Evolutionary conservation across 2,329 filamentous ascomycete genomes (phyloP).

Genomic region (Colletotrichum gloeosporioides): DNA sequence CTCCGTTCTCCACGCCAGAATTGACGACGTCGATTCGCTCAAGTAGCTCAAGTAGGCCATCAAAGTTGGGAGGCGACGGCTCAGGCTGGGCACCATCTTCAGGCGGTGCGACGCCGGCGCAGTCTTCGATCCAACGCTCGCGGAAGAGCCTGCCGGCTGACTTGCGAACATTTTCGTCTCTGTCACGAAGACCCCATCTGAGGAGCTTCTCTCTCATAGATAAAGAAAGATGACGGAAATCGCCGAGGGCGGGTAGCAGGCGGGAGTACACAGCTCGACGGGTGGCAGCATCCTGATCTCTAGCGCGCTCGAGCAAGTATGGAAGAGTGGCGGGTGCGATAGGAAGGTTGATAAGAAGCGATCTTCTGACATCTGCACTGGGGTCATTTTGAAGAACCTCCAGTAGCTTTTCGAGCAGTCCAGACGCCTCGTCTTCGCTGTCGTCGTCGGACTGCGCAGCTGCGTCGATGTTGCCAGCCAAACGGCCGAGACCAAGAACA

Average conservation of each 20-base stretch:
- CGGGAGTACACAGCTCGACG: conserved; percentile 86
- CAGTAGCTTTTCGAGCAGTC: conserved; percentile 81
- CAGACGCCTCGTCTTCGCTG: conserved; percentile 67
- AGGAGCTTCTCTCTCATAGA: conserved; percentile 95
- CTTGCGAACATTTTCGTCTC: conserved; percentile 93
- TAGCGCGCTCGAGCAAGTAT: conserved; percentile 86
- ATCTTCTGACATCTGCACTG: conserved; percentile 89
- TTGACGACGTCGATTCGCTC: conserved; percentile 95
- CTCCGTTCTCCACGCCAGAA: conserved; percentile 86
- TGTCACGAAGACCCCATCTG: conserved; percentile 91
- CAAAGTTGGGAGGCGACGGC: conserved; percentile 70
- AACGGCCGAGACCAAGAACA: conserved; percentile 83
- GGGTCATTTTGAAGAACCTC: conserved; percentile 93
- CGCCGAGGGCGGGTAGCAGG: conserved; percentile 85
- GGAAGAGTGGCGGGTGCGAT: conserved; percentile 82
- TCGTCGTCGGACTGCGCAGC: conserved; percentile 74
- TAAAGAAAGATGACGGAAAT: conserved; percentile 92
- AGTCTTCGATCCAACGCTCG: conserved; percentile 98
- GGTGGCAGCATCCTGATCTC: conserved; percentile 86
- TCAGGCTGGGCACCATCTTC: conserved; percentile 63
- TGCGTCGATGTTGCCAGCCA: conserved; percentile 80
- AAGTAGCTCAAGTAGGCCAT: conserved; percentile 87
- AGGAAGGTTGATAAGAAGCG: conserved; percentile 88
- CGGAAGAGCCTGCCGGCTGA: conserved; percentile 89
- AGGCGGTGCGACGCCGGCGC: conserved; percentile 71